A percentile compares a stretch with the other conserved stretches of the same genome.
Evolutionary conservation across 163 green algal species (phyloP).

Genomic region (Scenedesmus sp.): DNA sequence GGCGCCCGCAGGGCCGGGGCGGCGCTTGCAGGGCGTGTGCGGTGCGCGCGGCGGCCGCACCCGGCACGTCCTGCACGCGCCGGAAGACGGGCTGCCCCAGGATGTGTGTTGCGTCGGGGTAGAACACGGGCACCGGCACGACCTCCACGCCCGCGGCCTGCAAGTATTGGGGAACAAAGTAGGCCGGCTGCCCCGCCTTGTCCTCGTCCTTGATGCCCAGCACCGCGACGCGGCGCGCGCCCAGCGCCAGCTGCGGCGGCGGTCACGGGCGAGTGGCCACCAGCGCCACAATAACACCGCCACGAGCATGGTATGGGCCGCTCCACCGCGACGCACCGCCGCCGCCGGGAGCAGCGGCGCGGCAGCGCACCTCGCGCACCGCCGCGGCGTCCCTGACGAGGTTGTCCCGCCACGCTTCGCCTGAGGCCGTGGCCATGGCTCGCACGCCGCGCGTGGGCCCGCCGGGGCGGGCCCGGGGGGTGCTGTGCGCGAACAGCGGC

Average conservation of each 20-base stretch:
- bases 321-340: no score
- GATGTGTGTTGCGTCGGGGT: constrained; percentile 68
- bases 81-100: constrained; percentile 67
- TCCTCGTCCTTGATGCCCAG: constrained; percentile 75
- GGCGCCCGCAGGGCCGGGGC: no score
- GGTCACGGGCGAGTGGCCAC: no score
- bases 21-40: not conserved
- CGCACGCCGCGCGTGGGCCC: no score
- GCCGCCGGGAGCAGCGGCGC: no score
- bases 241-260: constrained; percentile 59
- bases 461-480: no score
- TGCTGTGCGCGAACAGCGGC: no score
- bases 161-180: constrained; percentile 71
- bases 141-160: constrained; percentile 63
- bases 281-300: no score
- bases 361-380: no score
- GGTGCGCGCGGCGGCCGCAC: not conserved
- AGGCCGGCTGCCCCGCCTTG: constrained; percentile 62
- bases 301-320: no score
- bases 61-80: constrained; percentile 55
- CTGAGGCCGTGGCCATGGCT: no score
- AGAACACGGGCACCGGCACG: constrained; percentile 69
- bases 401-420: constrained; percentile 1
- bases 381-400: constrained; percentile 8
- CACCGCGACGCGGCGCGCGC: constrained; percentile 67